Evolutionary conservation across 1,139 yeast genomes (phyloP).

Genomic region (Geotrichum restrictum): DNA sequence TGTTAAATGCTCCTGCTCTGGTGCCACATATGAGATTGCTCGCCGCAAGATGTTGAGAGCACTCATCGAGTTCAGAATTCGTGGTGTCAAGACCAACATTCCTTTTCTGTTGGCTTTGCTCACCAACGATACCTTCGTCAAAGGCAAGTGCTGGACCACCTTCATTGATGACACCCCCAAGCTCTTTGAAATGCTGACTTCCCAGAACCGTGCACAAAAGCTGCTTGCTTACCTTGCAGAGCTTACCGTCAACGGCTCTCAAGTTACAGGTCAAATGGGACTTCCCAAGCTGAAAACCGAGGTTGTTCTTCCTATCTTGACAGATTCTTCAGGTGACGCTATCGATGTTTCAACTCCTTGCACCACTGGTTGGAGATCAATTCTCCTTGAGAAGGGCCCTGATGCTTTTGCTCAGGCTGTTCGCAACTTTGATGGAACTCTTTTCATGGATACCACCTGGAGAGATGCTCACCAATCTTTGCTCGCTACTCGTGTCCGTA

Average conservation of each 20-base stretch:
- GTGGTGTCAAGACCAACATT: constrained; percentile 98
- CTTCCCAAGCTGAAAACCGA: constrained; percentile 74
- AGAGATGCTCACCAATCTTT: constrained; percentile 99
- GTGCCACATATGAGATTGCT: constrained; percentile 93
- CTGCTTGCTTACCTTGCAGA: constrained; percentile 85
- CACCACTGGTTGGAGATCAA: constrained; percentile 87
- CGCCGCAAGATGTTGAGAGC: constrained; percentile 97
- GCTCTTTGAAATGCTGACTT: constrained; percentile 87
- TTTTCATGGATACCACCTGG: constrained; percentile 98
- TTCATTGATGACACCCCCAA: constrained; percentile 97
- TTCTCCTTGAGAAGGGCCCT: constrained; percentile 79
- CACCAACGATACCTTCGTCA: constrained; percentile 84
- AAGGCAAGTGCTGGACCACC: constrained; percentile 95
- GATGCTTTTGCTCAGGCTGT: constrained; percentile 84
- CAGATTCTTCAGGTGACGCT: constrained; percentile 54
- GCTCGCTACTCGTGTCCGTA: constrained; percentile 94
- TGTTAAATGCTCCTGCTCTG: constrained; percentile 95
- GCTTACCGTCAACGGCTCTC: constrained; percentile 89
- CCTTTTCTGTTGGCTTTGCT: constrained; percentile 92
- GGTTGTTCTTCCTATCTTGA: constrained; percentile 69
- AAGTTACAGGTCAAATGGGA: constrained; percentile 93
- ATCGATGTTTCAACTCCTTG: constrained; percentile 57
- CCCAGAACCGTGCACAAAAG: constrained; percentile 96
- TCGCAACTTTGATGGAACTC: constrained; percentile 76
- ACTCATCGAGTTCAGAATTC: constrained; percentile 91